Conservation (phyloP, 2,329 filamentous ascomycete species). For the Exophiala spinifera region DNA sequence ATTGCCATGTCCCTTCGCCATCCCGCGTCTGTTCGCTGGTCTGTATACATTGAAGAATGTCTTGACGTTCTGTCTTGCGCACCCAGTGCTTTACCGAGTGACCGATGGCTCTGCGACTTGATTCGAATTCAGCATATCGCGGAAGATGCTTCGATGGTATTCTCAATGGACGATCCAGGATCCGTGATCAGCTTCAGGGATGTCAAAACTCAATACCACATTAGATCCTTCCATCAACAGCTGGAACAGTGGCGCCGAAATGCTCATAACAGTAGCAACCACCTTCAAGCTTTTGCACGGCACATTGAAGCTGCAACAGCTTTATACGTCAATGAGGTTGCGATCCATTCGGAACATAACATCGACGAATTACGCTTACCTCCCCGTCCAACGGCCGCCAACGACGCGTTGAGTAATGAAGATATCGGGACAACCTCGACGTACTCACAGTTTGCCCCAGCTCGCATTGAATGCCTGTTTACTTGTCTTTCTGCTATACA, state of each 20-base stretch:
- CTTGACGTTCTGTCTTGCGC: constrained; percentile 56
- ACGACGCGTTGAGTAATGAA: constrained; percentile 56
- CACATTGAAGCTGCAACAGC: constrained; percentile 64
- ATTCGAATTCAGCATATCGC: constrained; percentile 60
- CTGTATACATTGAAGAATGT: constrained; percentile 61
- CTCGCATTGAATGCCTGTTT: constrained; percentile 64
- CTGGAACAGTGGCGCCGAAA: constrained; percentile 60
- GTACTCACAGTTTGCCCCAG: constrained; percentile 39
- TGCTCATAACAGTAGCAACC: constrained; percentile 52
- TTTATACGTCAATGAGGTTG: constrained; percentile 73
- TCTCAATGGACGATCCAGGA: constrained; percentile 63
- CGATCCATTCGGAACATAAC: constrained; percentile 62
- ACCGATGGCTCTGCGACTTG: constrained; percentile 56
- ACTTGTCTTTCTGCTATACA: constrained; percentile 66
- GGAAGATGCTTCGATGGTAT: constrained; percentile 65
- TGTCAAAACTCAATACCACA: constrained; percentile 59
- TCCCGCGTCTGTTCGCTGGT: constrained; percentile 58
- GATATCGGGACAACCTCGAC: constrained; percentile 7
- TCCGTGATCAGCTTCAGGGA: constrained; percentile 56
- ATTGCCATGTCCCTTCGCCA: constrained; percentile 57
- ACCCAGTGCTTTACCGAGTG: constrained; percentile 53
- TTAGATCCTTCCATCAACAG: constrained; percentile 63
- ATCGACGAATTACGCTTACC: constrained; percentile 43
- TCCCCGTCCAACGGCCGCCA: constrained; percentile 49
- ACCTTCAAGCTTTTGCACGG: constrained; percentile 44